Evolutionary conservation across 148 eudicot species (phyloP), one percentile per base, ranked within the genome.

Genomic region (Amaranthus hypochondriacus): DNA sequence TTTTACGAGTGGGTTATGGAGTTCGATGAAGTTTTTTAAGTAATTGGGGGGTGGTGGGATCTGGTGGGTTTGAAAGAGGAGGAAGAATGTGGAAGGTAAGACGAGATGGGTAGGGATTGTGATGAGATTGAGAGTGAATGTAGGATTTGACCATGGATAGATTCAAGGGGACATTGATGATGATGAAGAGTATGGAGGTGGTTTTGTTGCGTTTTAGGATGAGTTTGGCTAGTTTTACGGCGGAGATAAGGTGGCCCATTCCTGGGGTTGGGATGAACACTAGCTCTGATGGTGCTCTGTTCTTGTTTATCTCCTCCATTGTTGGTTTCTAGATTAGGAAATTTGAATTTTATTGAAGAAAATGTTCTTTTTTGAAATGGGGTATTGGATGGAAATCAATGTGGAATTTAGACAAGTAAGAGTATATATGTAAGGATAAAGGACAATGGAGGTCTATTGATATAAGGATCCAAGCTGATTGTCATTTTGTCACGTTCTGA

Each of bases 211-310:
- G 77, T 13, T 77, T 73, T 43, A 81, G 11, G 44, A 88, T 76
- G 67, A 81, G 79, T 57, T 88, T 86, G 6, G 92, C 86, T 5
- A 85, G 28, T 61, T 86, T 77, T 1, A 88, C 76, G 48, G 83
- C 73, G 9, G 84, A 71, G 28, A 72, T 72, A 15, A 88, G 48
- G 79, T 88, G 89, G 59, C 89, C 84, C 72, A 81, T 62, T 21
- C 76, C 82, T 46, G 89, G 89, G 3, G 82, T 54, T 14, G 92
- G 89, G 48, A 88, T 58, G 75, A 88, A 79, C 18, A 86, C 84
- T 4, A 88, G 39, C 39, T 28, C 39, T 28, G 39, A 28, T 28
- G 39, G 39, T 28, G 39, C 1, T 28, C 39, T 28, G 39, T 28
- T 28, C 39, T 28, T 28, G 39, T 28, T 1, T 28, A 28, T 18